phyloP scores from a whole-genome alignment of 1,284 basidiomycete species.

The Jaminaea rosea region DNA sequence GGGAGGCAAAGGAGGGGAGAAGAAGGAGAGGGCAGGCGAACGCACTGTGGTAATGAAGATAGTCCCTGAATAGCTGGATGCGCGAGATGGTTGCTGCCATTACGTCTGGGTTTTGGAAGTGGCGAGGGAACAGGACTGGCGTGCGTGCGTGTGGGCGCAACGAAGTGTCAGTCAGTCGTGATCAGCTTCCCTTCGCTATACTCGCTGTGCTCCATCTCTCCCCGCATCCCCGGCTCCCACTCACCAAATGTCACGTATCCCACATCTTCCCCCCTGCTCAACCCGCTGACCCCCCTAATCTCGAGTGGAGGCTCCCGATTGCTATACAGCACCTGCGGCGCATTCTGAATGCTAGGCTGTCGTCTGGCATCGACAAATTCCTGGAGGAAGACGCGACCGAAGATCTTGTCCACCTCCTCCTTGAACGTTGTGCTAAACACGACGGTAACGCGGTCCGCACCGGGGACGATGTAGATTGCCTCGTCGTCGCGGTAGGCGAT shows the following conservation, averaged over 20 bases:
- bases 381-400: slow-evolving; percentile 95
- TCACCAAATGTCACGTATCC: slow-evolving; percentile 90
- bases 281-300: slow-evolving; percentile 73
- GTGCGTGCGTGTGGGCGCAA: neutral
- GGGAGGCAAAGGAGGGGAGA: no score
- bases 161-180: neutral
- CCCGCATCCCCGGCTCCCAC: slow-evolving; percentile 16
- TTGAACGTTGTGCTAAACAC: slow-evolving; percentile 95
- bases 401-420: slow-evolving; percentile 94
- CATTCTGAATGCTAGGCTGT: slow-evolving; percentile 85
- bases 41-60: slow-evolving; percentile 79
- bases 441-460: slow-evolving; percentile 89
- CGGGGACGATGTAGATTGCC: slow-evolving; percentile 89
- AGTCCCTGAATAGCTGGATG: slow-evolving; percentile 94
- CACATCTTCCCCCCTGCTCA: slow-evolving; percentile 76
- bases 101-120: slow-evolving; percentile 69
- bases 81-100: slow-evolving; percentile 82
- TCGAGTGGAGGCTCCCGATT: slow-evolving; percentile 92
- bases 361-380: slow-evolving; percentile 98
- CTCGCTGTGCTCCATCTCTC: no score
- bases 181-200: neutral
- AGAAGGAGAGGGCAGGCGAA: neutral
- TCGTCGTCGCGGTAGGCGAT: slow-evolving; percentile 88
- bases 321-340: slow-evolving; percentile 95
- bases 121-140: slow-evolving; percentile 90